Base-by-base conservation (phyloP, 106 monocot genomes). In the Gastrodia elata region DNA sequence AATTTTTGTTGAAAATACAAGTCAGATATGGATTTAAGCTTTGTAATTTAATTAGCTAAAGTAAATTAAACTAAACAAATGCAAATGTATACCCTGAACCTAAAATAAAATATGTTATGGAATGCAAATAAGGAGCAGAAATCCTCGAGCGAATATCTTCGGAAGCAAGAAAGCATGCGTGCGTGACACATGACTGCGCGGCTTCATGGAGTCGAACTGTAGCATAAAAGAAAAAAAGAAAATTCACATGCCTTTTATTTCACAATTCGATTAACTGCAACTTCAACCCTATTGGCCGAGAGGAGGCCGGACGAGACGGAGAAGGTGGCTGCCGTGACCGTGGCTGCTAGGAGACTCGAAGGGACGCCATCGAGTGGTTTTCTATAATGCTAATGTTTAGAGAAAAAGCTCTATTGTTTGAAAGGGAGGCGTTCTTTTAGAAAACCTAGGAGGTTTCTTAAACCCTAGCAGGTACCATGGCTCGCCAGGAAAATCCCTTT, bases 401-500 rank as follows among this genome's bases (percentile, higher is more conserved):
- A 1, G 67, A 38, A 22, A 38, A 0, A 22, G 22, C 15, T 15
- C 32, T 33, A 33, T 15, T 28, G 72, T 72, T 49, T 28, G 30
- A 10, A 0, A 32, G 13, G 32, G 30, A 2, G 14, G 11, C 28
- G 33, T 43, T 33, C 7, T 20, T 16, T 28, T 30, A 30, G 32
- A 15, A 49, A 46, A 4, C 49, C 27, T 30, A 6, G 48, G 48
- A 3, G 70, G 40, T 27, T 40, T 18, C 24, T 70, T 25, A 20
- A 69, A 20, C 24, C 3, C 27, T 40, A 14, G 4, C 26, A 20
- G 25, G 18, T 32, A 39, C 20, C 52, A 80, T 80, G 75, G 80
- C 70, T 56, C 40, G 58, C 34, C 70, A 43, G 70, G 75, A 71
- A 59, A 80, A 80, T 28, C 43, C 74, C 8, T 80, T 75, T 35